A percentile compares a stretch with the other conserved stretches of the same genome.
Conservation (phyloP, 192 early-diverging fungal species). For the Mortierella alpina region DNA sequence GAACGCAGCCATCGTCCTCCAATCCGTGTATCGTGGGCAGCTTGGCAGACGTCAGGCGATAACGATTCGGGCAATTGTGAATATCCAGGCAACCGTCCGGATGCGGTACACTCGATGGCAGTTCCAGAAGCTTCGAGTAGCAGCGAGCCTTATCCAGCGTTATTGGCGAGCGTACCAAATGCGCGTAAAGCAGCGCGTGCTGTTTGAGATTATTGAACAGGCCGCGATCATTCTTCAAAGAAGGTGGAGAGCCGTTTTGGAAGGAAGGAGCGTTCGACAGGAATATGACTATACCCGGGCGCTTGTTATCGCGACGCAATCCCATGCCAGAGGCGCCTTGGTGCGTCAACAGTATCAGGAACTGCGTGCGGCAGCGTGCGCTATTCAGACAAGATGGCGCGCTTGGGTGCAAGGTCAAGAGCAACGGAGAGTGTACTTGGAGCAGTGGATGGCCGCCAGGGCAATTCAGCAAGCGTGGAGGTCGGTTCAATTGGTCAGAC, state of each 20-base stretch:
- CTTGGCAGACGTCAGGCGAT: conserved; percentile 13
- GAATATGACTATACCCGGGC: conserved; percentile 17
- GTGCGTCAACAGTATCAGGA: conserved; percentile 20
- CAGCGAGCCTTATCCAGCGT: conserved; percentile 30
- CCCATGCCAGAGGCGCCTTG: conserved; percentile 28
- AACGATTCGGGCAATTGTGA: conserved; percentile 28
- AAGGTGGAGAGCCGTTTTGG: conserved; percentile 30
- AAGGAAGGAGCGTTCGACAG: conserved; percentile 23
- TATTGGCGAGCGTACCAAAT: conserved; percentile 38
- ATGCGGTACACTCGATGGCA: conserved; percentile 21
- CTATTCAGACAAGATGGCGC: conserved; percentile 33
- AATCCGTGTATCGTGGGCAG: conserved; percentile 34
- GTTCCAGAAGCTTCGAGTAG: conserved; percentile 18
- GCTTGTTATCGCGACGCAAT: conserved; percentile 22
- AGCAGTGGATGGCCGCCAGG: conserved; percentile 26
- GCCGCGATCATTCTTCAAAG: conserved; percentile 36
- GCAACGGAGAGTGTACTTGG: conserved; percentile 21
- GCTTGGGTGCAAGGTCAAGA: conserved; percentile 10
- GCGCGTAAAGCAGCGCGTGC: conserved; percentile 13
- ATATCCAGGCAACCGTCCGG: conserved; percentile 32
- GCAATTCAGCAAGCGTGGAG: conserved; percentile 32
- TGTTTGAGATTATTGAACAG: conserved; percentile 4
- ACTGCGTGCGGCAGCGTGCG: conserved; percentile 23
- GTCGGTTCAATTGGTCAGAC: conserved; percentile 15
- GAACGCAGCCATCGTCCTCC: conserved; percentile 20